Conservation (phyloP, 805 yeast genomes). For the Hyphopichia homilentoma region DNA sequence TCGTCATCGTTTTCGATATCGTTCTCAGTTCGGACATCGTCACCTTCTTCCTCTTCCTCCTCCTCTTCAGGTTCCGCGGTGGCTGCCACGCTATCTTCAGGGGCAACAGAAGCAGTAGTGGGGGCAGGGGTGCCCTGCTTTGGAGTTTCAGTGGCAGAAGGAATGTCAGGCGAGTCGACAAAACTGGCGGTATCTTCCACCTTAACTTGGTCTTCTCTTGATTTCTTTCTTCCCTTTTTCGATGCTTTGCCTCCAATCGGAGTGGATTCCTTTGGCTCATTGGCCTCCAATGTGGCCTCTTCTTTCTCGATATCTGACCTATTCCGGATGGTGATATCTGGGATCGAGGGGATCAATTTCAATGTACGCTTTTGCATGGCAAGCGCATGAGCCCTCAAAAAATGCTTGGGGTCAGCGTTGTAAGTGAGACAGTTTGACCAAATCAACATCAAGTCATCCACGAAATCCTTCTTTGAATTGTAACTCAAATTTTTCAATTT, state of each 20-base stretch:
- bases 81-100: conserved; percentile 2
- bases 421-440: conserved; percentile 94
- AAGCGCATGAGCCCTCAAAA: conserved; percentile 82
- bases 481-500: conserved; percentile 82
- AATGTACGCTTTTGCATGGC: conserved; percentile 93
- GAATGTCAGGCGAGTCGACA: conserved; percentile 15
- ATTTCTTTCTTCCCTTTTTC: conserved; percentile 39
- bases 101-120: conserved; percentile 9
- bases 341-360: conserved; percentile 76
- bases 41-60: conserved; percentile 40
- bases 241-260: conserved; percentile 34
- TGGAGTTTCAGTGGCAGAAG: conserved; percentile 10
- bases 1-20: conserved; percentile 55
- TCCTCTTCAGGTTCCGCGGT: conserved; percentile 32
- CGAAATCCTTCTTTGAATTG: conserved; percentile 80
- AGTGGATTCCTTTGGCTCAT: conserved; percentile 18
- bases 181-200: conserved; percentile 18
- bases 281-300: conserved; percentile 39
- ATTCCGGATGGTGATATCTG: conserved; percentile 77
- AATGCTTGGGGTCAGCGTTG: conserved; percentile 93
- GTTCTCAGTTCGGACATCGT: conserved; percentile 33
- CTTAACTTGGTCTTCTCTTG: conserved; percentile 32
- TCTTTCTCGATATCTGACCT: conserved; percentile 70
- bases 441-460: conserved; percentile 90
- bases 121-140: conserved; percentile 7